Evolutionary conservation across 2,329 filamentous ascomycete genomes (phyloP), one percentile per base, ranked within the genome.

Genomic region (Paecilomyces fulvus): DNA sequence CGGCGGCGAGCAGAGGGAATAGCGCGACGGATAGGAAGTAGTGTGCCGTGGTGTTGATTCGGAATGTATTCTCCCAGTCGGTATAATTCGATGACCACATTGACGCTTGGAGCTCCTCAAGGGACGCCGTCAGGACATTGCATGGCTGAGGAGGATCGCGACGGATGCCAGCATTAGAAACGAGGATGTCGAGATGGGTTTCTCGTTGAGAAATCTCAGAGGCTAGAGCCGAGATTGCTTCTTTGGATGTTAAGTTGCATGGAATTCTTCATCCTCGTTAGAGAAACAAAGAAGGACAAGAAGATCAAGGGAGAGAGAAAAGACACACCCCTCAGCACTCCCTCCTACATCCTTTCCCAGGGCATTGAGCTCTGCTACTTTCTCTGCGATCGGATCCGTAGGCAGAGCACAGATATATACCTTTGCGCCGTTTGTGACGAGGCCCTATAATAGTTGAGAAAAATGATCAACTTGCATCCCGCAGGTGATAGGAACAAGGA

Each of bases 141-240:
- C 78, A 81, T n/a, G 65, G 53, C 1, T 67, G 56, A 0, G 67
- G 70, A 0, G 77, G 74, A 55, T 80, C 78, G 30, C 77, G 69
- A 30, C 78, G 65, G 51, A 80, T 78, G 8, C 77, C 77, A 1
- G 77, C 78, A 61, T 80, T 79, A 53, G 77, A 79, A 50, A 79
- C 68, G 8, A 80, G 69, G 23, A 80, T 75, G 60, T 80, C 77
- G 17, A 80, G 61, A 48, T 74, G 70, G n/a, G 54, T 64, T 60
- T 78, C 75, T 20, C 63, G 63, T n/a, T 63, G 49, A n/a, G 62
- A 59, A 14, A 79, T 63, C 4, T 63, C 61, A 3, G 57, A 52
- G 0, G 70, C 71, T 3, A 77, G 63, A 2, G 63, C 54, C 14
- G 59, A 55, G 52, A 79, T 78, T 1, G 66, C 66, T 12, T 74